Base-by-base conservation (phyloP, 78 protist genomes). In the Tieghemostelium lacteum region DNA sequence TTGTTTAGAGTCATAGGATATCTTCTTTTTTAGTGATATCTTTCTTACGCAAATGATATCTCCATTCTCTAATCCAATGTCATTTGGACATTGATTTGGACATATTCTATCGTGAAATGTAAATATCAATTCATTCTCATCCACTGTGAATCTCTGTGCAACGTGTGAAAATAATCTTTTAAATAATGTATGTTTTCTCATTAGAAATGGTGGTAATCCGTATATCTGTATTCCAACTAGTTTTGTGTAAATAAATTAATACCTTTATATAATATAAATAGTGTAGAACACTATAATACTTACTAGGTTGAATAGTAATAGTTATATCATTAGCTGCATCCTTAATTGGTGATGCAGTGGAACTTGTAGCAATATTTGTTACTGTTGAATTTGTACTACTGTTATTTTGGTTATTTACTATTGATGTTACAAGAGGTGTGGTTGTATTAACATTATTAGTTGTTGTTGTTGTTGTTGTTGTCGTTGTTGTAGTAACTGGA, bases 171-270 rank as follows among this genome's bases (percentile, higher is more conserved):
- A 80, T 39, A 80, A 42, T 31, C 77, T 66, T 69, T 69, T 80
- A n/a, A 80, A 80, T 42, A 80, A 14, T 40, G 89, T 80, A 69
- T 80, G 77, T 58, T 69, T 80, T 67, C 65, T 66, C 89, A 80
- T 80, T 36, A 80, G 31, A 42, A 80, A 80, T 24, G 89, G 89
- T 37, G 89, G 89, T 29, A 80, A 26, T n/a, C 39, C 31, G 19
- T 54, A 50, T 12, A 50, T 42, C n/a, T 64, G 71, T 10, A 77
- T 54, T 39, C 88, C 88, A 50, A 77, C 55, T 24, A 45, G 55
- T n/a, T 22, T 31, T 6, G 39, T 66, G 14, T 66, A 45, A 45
- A 14, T 14, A 45, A 45, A 45, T 45, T 14, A 10, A 45, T 45
- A 10, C 52, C 6, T 45, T 6, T 45, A 45, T 45, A 45, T 45